A percentile compares a stretch with the other conserved stretches of the same genome.
phyloP scores from a whole-genome alignment of 139 green algal species.

The Micractinium conductrix region DNA sequence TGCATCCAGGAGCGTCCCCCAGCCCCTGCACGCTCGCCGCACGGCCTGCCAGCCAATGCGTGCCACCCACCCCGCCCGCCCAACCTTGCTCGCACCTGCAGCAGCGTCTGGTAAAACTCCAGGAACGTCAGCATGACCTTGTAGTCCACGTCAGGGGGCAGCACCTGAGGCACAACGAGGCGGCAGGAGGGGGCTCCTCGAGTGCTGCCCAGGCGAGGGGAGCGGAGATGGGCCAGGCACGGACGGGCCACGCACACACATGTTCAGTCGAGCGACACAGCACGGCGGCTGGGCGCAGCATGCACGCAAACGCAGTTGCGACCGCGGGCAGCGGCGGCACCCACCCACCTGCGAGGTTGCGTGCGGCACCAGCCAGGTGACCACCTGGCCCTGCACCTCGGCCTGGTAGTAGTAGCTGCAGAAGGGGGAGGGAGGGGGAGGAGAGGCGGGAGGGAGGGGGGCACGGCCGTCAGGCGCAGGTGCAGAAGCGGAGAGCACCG shows the following conservation, averaged over 20 bases:
- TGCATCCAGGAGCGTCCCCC: no score
- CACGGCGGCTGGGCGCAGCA: no score
- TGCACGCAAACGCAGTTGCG: not conserved
- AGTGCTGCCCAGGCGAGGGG: no score
- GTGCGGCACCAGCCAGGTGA: constrained; percentile 98
- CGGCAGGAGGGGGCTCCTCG: no score
- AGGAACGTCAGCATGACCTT: constrained; percentile 99
- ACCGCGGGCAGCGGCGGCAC: not conserved
- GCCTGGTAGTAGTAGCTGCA: constrained; percentile 73
- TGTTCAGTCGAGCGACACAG: no score
- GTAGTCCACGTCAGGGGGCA: constrained; percentile 97
- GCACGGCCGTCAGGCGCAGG: not conserved
- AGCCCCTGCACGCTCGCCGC: not conserved
- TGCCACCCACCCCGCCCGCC: not conserved
- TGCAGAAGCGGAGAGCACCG: not conserved
- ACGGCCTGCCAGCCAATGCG: not conserved
- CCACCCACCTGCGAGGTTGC: constrained; percentile 67
- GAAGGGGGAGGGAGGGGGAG: not conserved
- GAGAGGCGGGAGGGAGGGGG: not conserved
- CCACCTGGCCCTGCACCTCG: constrained; percentile 86
- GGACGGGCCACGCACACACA: no score
- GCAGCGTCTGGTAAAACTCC: constrained; percentile 92
- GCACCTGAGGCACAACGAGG: no score
- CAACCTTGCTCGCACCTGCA: constrained; percentile 1
- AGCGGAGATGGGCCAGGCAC: no score